phyloP scores from a whole-genome alignment of 345 rosid species.

The Orychophragmus violaceus region DNA sequence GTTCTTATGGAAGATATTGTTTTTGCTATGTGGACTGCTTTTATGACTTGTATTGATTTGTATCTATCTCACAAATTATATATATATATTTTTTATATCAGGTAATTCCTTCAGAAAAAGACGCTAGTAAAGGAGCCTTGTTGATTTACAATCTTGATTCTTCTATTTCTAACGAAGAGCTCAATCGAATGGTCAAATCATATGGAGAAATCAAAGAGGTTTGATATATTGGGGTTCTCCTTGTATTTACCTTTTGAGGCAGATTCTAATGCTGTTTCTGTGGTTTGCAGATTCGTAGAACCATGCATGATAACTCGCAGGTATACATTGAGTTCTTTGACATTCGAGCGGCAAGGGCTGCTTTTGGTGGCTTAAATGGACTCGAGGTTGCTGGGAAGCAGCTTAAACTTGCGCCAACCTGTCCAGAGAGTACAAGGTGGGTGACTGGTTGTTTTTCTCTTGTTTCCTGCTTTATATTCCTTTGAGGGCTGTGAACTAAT shows the following conservation, averaged over 20 bases:
- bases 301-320: conserved; percentile 46
- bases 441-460: conserved; percentile 13
- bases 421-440: conserved; percentile 47
- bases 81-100: conserved; percentile 21
- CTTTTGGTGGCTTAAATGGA: conserved; percentile 56
- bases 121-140: conserved; percentile 53
- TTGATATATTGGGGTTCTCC: background rate
- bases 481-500: conserved; percentile 5
- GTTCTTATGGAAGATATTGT: conserved; percentile 2
- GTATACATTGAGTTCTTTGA: conserved; percentile 78
- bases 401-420: conserved; percentile 58
- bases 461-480: conserved; percentile 8
- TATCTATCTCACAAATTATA: conserved; percentile 7
- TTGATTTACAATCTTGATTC: conserved; percentile 54
- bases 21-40: background rate
- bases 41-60: conserved; percentile 12
- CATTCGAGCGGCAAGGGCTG: conserved; percentile 75
- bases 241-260: background rate
- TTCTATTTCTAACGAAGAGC: conserved; percentile 56
- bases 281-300: conserved; percentile 56
- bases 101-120: conserved; percentile 53
- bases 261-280: conserved; percentile 16
- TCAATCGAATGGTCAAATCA: conserved; percentile 40
- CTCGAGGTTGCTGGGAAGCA: conserved; percentile 69
- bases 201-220: conserved; percentile 78